A percentile compares a stretch with the other conserved stretches of the same genome.
Evolutionary conservation across 495 filamentous ascomycete species (phyloP).

Genomic region (Parmelia sp.): DNA sequence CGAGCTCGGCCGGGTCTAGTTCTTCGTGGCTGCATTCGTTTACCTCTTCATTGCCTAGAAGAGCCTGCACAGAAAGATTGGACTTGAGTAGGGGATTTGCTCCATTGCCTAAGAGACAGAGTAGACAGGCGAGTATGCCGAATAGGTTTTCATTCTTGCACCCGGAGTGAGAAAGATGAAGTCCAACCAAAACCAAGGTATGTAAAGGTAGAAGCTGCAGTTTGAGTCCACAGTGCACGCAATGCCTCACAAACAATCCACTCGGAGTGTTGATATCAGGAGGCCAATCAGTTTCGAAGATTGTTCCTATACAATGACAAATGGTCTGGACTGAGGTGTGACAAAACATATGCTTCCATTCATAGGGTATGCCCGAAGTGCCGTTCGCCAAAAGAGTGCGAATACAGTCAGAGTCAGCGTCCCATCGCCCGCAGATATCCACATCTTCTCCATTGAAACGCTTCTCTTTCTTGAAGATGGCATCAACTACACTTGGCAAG

Average conservation of each 20-base stretch:
- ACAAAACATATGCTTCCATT: conserved; percentile 42
- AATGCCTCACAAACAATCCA: conserved; percentile 34
- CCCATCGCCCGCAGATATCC: conserved; percentile 39
- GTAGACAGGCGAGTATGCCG: conserved; percentile 35
- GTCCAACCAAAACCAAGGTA: conserved; percentile 32
- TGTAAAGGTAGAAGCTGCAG: conserved; percentile 36
- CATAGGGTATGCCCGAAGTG: conserved; percentile 27
- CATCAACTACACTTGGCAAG: conserved; percentile 36
- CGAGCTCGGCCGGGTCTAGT: conserved; percentile 17
- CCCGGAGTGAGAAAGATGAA: conserved; percentile 31
- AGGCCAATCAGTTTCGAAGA: conserved; percentile 24
- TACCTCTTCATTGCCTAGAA: conserved; percentile 8
- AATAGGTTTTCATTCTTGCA: conserved; percentile 37
- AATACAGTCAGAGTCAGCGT: conserved; percentile 35
- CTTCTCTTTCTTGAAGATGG: conserved; percentile 41
- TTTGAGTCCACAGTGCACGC: conserved; percentile 31
- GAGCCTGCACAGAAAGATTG: conserved; percentile 18
- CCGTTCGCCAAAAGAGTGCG: conserved; percentile 23
- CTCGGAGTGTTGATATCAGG: conserved; percentile 32
- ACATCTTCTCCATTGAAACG: conserved; percentile 36
- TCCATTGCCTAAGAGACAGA: conserved; percentile 33
- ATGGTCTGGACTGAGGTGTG: conserved; percentile 37
- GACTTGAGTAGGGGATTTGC: conserved; percentile 28
- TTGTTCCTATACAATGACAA: conserved; percentile 32
- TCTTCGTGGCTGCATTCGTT: conserved; percentile 19